These are phyloP conservation scores for Macadamia tetraphylla DNA, from an alignment of 164 flowering plant species.

Conservation along the genomic window DNA sequence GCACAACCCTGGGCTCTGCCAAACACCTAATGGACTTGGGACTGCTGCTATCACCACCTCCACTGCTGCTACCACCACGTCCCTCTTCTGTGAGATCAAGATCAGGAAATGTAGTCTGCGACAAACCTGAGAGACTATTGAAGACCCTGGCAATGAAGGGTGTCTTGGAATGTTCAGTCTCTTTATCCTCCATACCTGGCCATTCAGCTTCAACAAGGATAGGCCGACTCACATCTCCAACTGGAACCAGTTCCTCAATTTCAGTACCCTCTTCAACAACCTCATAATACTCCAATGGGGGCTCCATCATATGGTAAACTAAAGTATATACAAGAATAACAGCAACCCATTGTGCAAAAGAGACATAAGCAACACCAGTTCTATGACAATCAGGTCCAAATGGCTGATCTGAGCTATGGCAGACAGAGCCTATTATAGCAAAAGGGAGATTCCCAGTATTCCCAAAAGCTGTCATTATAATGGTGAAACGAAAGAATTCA, in stretches of 20 bases:
- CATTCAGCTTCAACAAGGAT: conserved; percentile 86
- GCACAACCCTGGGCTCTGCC: conserved; percentile 71
- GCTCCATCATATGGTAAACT: conserved; percentile 98
- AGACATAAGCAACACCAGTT: conserved; percentile 75
- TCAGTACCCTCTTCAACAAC: conserved; percentile 41
- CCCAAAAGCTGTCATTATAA: conserved; percentile 86
- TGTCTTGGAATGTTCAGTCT: conserved; percentile 68
- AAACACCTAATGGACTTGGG: conserved; percentile 60
- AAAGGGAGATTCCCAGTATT: conserved; percentile 82
- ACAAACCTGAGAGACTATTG: conserved; percentile 38
- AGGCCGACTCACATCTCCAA: conserved; percentile 46
- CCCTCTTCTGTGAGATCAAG: conserved; percentile 34
- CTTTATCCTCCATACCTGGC: conserved; percentile 91
- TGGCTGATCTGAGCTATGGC: conserved; percentile 54
- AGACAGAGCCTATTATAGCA: conserved; percentile 73
- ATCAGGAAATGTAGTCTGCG: conserved; percentile 43
- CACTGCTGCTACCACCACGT: conserved; percentile 17
- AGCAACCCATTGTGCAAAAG: conserved; percentile 91
- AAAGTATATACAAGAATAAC: conserved; percentile 78
- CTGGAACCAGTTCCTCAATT: conserved; percentile 26
- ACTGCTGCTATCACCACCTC: conserved; percentile 11
- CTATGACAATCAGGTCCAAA: conserved; percentile 66
- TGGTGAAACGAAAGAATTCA: conserved; percentile 54
- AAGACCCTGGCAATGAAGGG: conserved; percentile 73
- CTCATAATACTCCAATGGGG: conserved; percentile 75